These are phyloP conservation scores for Leccinum pachyderme DNA, from an alignment of 1,284 basidiomycete species.

Conservation along the genomic window DNA sequence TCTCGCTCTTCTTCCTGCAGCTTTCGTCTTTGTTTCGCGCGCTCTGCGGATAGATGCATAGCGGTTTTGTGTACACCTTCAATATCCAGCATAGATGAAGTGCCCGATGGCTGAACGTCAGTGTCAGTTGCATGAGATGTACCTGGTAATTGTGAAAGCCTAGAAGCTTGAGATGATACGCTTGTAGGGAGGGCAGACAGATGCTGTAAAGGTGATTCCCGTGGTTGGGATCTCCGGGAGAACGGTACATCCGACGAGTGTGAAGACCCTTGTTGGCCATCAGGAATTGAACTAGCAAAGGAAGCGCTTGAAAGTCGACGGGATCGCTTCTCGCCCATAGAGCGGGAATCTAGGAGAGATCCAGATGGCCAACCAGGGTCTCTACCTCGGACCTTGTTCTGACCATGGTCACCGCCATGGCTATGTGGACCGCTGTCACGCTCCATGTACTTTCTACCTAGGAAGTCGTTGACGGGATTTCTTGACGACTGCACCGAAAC, in stretches of 20 bases:
- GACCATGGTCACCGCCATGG: constrained; percentile 18
- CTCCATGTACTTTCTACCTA: constrained; percentile 18
- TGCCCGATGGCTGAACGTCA: constrained; percentile 36
- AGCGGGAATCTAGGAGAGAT: constrained; percentile 20
- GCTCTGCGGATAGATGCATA: constrained; percentile 89
- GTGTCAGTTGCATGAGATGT: constrained; percentile 39
- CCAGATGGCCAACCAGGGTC: constrained; percentile 16
- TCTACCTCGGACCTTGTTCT: constrained; percentile 20
- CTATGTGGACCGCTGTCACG: constrained; percentile 17
- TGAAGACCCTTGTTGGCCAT: constrained; percentile 23
- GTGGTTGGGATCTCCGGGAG: constrained; percentile 25
- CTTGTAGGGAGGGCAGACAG: constrained; percentile 31
- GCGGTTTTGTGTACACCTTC: constrained; percentile 76
- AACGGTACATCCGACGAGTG: constrained; percentile 25
- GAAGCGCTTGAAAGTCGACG: constrained; percentile 29
- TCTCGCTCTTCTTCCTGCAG: constrained; percentile 87
- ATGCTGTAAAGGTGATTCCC: constrained; percentile 33
- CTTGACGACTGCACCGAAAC: constrained; percentile 18
- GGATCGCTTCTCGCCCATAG: constrained; percentile 23
- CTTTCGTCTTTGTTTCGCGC: constrained; percentile 76
- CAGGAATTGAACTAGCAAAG: constrained; percentile 28
- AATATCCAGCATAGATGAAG: constrained; percentile 49
- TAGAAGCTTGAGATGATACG: constrained; percentile 6
- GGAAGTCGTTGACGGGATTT: constrained; percentile 16
- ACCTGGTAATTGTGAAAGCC: constrained; percentile 34